Percentiles rank a stretch among this genome's conserved stretches.
Conservation (phyloP, 2,329 filamentous ascomycete genomes). For the Xenosphaeropsis pyriputrescens region DNA sequence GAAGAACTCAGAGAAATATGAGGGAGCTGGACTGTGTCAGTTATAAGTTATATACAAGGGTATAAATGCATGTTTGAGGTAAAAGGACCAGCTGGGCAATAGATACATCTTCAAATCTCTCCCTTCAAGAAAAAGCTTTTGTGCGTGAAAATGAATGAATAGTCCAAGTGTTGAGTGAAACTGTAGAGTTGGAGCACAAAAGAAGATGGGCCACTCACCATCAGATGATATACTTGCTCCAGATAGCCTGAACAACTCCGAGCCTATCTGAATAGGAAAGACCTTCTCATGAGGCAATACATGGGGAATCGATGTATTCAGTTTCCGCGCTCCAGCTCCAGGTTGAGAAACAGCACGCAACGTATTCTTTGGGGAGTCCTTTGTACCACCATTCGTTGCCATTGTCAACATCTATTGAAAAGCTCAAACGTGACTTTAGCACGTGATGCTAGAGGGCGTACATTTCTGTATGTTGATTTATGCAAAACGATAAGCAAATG, state of each 20-base stretch:
- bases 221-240: slow-evolving; percentile 58
- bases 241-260: slow-evolving; percentile 52
- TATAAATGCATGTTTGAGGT: slow-evolving; percentile 1
- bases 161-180: neutral
- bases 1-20: slow-evolving; percentile 94
- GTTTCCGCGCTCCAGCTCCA: too few relatives aligned
- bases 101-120: neutral
- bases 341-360: too few relatives aligned
- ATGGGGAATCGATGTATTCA: too few relatives aligned
- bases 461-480: too few relatives aligned
- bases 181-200: too few relatives aligned
- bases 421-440: too few relatives aligned
- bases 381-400: too few relatives aligned
- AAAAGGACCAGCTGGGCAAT: neutral
- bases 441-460: too few relatives aligned
- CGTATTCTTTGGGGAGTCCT: too few relatives aligned
- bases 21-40: slow-evolving; percentile 56
- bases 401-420: too few relatives aligned
- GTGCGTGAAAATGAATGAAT: too few relatives aligned
- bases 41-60: slow-evolving; percentile 21
- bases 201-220: slow-evolving; percentile 32
- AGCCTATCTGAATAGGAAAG: slow-evolving; percentile 57
- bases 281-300: slow-evolving; percentile 15
- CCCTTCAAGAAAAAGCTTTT: neutral
- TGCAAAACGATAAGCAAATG: too few relatives aligned